phyloP scores from a whole-genome alignment of 2,329 filamentous ascomycete species.

The Epichloe scottii region DNA sequence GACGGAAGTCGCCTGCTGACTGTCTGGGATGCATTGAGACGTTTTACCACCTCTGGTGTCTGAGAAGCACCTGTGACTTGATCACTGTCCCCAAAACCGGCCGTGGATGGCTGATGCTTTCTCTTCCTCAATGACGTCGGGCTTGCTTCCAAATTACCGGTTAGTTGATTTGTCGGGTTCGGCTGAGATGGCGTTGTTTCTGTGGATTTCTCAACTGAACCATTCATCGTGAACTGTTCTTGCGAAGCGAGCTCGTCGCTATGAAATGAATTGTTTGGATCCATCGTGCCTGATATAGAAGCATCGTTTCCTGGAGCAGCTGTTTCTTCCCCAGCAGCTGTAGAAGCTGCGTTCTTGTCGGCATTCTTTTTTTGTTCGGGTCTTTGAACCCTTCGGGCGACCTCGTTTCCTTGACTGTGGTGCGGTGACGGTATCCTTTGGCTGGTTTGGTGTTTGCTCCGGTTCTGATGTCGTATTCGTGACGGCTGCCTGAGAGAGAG shows the following conservation, averaged over 20 bases:
- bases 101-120: background rate
- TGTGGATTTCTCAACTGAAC: background rate
- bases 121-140: conserved; percentile 1
- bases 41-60: background rate
- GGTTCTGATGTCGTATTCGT: background rate
- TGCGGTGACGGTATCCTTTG: conserved; percentile 10
- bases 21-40: background rate
- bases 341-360: background rate
- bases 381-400: conserved; percentile 35
- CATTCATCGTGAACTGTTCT: background rate
- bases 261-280: background rate
- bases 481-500: background rate
- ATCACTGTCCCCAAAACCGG: background rate
- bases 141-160: background rate
- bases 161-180: background rate
- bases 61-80: background rate
- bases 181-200: background rate
- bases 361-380: conserved; percentile 21
- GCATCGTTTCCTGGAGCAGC: background rate
- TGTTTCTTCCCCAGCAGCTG: background rate
- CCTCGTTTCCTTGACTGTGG: conserved; percentile 20
- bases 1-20: background rate
- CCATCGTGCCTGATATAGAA: background rate
- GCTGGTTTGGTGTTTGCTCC: conserved; percentile 4
- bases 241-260: background rate